Percentiles rank a stretch among this genome's conserved stretches.
phyloP scores from a whole-genome alignment of 192 early-diverging fungal species.

The Piromyces sp. region DNA sequence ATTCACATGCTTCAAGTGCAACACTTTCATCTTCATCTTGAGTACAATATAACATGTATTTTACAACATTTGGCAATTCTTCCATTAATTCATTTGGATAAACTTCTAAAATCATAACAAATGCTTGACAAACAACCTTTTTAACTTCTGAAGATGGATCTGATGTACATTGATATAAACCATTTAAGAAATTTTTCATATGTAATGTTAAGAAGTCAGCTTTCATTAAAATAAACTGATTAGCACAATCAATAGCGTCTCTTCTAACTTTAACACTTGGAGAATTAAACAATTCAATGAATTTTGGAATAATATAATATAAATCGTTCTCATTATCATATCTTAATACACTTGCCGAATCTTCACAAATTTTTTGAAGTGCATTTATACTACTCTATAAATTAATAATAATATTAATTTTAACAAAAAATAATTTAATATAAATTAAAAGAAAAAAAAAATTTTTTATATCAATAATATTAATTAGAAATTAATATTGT shows the following conservation, averaged over 20 bases:
- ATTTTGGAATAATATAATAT: slow-evolving; percentile 74
- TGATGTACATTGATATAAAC: slow-evolving; percentile 65
- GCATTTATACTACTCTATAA: slow-evolving; percentile 63
- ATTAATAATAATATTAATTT: background rate
- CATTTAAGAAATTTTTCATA: slow-evolving; percentile 52
- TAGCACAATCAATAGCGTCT: slow-evolving; percentile 62
- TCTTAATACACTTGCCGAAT: slow-evolving; percentile 64
- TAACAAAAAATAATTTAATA: too few species aligned
- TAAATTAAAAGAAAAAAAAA: too few species aligned
- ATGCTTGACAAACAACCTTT: slow-evolving; percentile 81
- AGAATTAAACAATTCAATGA: slow-evolving; percentile 68
- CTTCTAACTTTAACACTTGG: slow-evolving; percentile 57
- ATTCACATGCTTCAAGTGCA: slow-evolving; percentile 97
- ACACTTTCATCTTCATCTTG: slow-evolving; percentile 66
- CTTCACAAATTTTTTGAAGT: slow-evolving; percentile 91
- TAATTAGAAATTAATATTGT: too few species aligned
- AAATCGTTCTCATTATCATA: slow-evolving; percentile 54
- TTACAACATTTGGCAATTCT: slow-evolving; percentile 71
- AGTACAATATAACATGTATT: slow-evolving; percentile 92
- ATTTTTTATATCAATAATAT: too few species aligned
- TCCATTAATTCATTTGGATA: slow-evolving; percentile 69
- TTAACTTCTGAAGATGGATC: slow-evolving; percentile 70
- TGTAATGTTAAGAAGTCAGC: slow-evolving; percentile 40
- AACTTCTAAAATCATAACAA: slow-evolving; percentile 77
- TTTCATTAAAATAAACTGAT: slow-evolving; percentile 68